Conservation (phyloP, 2,329 filamentous ascomycete species). For the Arthroderma sp. region DNA sequence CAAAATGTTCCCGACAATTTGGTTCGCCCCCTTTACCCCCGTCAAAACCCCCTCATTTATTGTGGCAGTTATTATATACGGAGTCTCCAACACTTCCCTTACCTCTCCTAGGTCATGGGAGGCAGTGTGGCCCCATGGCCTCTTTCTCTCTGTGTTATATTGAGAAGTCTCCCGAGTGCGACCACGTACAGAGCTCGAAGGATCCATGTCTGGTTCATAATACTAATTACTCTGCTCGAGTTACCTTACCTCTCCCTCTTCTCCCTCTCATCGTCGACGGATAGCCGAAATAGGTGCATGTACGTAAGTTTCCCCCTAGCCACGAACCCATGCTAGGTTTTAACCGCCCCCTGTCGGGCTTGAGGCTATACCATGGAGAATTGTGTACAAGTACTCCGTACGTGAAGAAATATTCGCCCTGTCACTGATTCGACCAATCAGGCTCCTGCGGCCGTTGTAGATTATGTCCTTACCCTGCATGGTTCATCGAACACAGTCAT, state of each 20-base stretch:
- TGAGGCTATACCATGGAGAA: too few species aligned
- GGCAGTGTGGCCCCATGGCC: not conserved
- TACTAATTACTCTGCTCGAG: too few species aligned
- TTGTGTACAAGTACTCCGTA: too few species aligned
- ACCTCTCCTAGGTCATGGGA: not conserved
- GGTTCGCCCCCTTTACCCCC: constrained; percentile 1
- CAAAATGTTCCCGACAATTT: not conserved
- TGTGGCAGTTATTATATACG: not conserved
- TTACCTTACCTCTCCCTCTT: too few species aligned
- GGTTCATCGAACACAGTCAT: not conserved
- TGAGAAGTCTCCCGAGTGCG: not conserved
- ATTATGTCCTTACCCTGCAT: not conserved
- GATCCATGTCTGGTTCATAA: not conserved
- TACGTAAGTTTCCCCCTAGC: too few species aligned
- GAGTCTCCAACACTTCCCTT: too few species aligned
- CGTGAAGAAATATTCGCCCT: not conserved
- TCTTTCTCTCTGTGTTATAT: not conserved
- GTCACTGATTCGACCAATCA: not conserved
- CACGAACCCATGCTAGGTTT: too few species aligned
- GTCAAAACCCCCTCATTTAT: not conserved
- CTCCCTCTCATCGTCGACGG: too few species aligned
- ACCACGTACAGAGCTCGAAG: not conserved
- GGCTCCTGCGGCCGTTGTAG: not conserved
- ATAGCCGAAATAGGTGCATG: too few species aligned
- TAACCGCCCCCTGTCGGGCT: too few species aligned